Conservation (phyloP, 352 stramenopile species). For the Stephanocyclus meneghinianus region DNA sequence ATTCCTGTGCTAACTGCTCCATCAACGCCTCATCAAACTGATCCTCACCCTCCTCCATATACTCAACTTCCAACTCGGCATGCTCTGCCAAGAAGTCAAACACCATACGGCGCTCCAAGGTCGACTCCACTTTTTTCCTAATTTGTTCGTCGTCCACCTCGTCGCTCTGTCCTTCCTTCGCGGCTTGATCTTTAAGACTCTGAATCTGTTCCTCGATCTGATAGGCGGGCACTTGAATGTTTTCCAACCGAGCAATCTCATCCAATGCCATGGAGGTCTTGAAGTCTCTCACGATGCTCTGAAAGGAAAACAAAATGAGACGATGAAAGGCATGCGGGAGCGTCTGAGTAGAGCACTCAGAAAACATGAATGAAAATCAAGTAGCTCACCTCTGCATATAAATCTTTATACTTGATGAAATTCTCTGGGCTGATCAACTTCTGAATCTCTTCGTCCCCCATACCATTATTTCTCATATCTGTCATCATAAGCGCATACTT, state of each 20-base stretch:
- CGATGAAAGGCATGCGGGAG: neutral
- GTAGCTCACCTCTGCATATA: slow-evolving; percentile 59
- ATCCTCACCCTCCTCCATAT: slow-evolving; percentile 61
- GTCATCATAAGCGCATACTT: slow-evolving; percentile 88
- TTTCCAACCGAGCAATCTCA: slow-evolving; percentile 83
- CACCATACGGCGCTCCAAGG: slow-evolving; percentile 80
- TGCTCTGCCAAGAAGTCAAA: slow-evolving; percentile 82
- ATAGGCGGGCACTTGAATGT: slow-evolving; percentile 79
- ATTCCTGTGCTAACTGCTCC: slow-evolving; percentile 75
- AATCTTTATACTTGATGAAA: slow-evolving; percentile 87
- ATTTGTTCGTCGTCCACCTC: slow-evolving; percentile 80
- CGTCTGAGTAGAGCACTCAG: neutral
- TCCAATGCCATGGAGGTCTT: slow-evolving; percentile 81
- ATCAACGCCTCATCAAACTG: slow-evolving; percentile 78
- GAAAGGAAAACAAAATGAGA: neutral
- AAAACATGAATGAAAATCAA: neutral
- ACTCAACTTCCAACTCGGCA: slow-evolving; percentile 66
- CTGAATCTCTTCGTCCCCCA: slow-evolving; percentile 84
- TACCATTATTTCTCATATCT: slow-evolving; percentile 82
- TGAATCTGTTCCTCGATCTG: slow-evolving; percentile 85
- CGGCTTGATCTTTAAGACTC: slow-evolving; percentile 77
- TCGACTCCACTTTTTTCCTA: slow-evolving; percentile 79
- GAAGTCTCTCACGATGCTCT: slow-evolving; percentile 77
- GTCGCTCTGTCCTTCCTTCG: slow-evolving; percentile 41
- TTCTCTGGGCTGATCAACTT: slow-evolving; percentile 85